Conservation (phyloP, 2,329 filamentous ascomycete genomes). For the Aureobasidium subglaciale region DNA sequence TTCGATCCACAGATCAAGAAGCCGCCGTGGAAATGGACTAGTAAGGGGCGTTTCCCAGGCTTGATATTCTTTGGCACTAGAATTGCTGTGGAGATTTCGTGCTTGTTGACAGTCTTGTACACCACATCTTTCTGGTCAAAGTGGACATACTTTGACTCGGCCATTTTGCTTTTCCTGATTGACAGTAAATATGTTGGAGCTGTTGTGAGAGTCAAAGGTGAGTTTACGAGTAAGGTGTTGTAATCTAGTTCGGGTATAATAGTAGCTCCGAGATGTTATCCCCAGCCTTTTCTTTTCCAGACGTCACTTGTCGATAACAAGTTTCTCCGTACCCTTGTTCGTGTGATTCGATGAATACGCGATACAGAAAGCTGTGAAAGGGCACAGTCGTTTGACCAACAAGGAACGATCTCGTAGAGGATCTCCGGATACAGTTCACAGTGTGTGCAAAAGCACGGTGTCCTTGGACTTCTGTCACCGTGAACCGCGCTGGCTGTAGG, state of each 20-base stretch:
- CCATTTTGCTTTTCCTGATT: not conserved
- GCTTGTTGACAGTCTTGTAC: slow-evolving; percentile 36
- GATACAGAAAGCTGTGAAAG: too few relatives aligned
- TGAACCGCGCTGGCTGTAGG: too few relatives aligned
- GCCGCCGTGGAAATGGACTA: slow-evolving; percentile 41
- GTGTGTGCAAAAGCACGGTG: too few relatives aligned
- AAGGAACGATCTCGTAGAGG: too few relatives aligned
- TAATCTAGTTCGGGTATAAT: not conserved
- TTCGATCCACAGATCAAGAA: slow-evolving; percentile 29
- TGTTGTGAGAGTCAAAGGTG: not conserved
- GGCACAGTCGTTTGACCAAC: too few relatives aligned
- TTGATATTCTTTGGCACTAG: slow-evolving; percentile 33
- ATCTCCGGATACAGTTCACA: too few relatives aligned
- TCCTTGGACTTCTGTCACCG: too few relatives aligned
- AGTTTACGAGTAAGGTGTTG: not conserved
- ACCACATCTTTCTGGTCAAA: slow-evolving; percentile 34
- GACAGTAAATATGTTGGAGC: not conserved
- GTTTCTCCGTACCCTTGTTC: too few relatives aligned
- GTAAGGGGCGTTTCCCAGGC: slow-evolving; percentile 30
- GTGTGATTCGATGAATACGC: too few relatives aligned
- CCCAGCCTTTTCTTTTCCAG: not conserved
- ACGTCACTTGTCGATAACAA: not conserved
- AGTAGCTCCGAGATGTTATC: not conserved
- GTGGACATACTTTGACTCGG: slow-evolving; percentile 26
- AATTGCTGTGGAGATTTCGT: slow-evolving; percentile 33